These are phyloP conservation scores for Orbilia oligospora DNA, from an alignment of 2,329 filamentous ascomycete genomes.

Conservation along the genomic window DNA sequence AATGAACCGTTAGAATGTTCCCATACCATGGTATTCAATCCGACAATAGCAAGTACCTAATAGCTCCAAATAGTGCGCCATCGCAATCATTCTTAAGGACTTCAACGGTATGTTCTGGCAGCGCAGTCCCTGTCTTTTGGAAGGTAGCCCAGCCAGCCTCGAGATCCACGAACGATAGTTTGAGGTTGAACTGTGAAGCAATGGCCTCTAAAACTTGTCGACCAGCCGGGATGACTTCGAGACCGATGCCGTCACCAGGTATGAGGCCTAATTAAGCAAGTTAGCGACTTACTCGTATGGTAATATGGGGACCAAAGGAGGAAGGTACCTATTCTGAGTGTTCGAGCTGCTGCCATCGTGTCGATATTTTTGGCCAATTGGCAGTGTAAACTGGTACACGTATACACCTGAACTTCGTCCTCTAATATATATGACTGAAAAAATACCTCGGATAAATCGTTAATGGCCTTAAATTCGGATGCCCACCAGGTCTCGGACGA, in stretches of 20 bases:
- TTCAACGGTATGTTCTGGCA: slow-evolving; percentile 92
- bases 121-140: slow-evolving; percentile 86
- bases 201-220: slow-evolving; percentile 93
- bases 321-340: slow-evolving; percentile 58
- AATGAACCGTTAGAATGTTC: slow-evolving; percentile 1
- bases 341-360: slow-evolving; percentile 56
- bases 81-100: slow-evolving; percentile 92
- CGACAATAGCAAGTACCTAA: slow-evolving; percentile 72
- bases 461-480: slow-evolving; percentile 8
- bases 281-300: slow-evolving; percentile 12
- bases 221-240: slow-evolving; percentile 96
- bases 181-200: slow-evolving; percentile 88
- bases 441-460: slow-evolving; percentile 30
- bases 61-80: slow-evolving; percentile 95
- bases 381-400: slow-evolving; percentile 9
- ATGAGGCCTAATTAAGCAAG: slow-evolving; percentile 80
- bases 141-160: slow-evolving; percentile 95
- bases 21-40: neutral
- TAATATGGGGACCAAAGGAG: slow-evolving; percentile 19
- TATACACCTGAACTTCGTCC: neutral
- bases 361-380: slow-evolving; percentile 10
- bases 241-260: slow-evolving; percentile 97
- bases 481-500: slow-evolving; percentile 1
- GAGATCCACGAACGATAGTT: slow-evolving; percentile 94
- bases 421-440: slow-evolving; percentile 8